Evolutionary conservation across 1,284 basidiomycete species (phyloP).

Genomic region (Moesziomyces parantarcticus): DNA sequence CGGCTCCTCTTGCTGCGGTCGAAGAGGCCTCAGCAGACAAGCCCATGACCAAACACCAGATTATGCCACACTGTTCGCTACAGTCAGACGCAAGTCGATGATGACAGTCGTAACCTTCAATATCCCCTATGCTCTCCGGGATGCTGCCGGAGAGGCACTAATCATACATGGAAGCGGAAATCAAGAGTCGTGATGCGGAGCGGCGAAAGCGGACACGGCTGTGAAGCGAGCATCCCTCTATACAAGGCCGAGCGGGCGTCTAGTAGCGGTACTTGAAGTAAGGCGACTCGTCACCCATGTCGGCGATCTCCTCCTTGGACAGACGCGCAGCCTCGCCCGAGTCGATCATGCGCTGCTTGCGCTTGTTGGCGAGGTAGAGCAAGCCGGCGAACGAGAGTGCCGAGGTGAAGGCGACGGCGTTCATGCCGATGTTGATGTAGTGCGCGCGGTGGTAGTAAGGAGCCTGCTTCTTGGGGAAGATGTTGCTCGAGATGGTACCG

Average conservation of each 20-base stretch:
- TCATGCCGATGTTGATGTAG: constrained; percentile 55
- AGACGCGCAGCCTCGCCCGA: constrained; percentile 47
- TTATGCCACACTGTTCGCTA: too few relatives aligned
- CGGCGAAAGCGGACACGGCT: background rate
- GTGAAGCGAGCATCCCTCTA: background rate
- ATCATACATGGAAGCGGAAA: background rate
- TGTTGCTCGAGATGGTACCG: constrained; percentile 55
- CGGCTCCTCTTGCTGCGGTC: too few relatives aligned
- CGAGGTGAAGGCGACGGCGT: constrained; percentile 39
- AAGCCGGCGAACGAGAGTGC: constrained; percentile 44
- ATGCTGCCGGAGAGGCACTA: background rate
- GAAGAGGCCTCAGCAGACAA: too few relatives aligned
- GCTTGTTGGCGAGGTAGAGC: constrained; percentile 41
- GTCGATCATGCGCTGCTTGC: constrained; percentile 51
- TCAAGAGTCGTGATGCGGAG: background rate
- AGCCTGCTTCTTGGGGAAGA: constrained; percentile 52
- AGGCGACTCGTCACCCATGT: constrained; percentile 55
- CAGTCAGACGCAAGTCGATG: background rate
- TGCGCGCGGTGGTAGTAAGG: constrained; percentile 52
- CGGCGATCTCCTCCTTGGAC: constrained; percentile 43
- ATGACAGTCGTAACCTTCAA: background rate
- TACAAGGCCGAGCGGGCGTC: constrained; percentile 2
- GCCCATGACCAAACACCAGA: too few relatives aligned
- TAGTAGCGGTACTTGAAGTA: constrained; percentile 60
- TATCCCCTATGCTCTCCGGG: background rate